Percentiles rank a stretch among this genome's conserved stretches.
These are phyloP conservation scores for Funneliformis caledonium DNA, from an alignment of 371 early-diverging fungal species.

Conservation along the genomic window DNA sequence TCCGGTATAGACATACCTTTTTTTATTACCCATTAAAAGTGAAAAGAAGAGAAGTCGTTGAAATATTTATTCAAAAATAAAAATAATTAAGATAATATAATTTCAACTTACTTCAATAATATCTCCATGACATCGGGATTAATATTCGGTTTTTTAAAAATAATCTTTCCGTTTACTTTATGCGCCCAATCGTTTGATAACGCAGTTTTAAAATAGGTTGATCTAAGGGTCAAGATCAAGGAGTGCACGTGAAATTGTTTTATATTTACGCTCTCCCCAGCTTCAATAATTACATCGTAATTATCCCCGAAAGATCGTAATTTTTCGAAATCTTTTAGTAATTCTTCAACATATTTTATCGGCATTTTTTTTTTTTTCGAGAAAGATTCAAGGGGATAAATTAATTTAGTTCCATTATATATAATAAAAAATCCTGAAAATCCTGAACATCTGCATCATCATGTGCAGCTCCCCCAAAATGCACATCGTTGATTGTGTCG, in stretches of 20 bases:
- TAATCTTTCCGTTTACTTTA: not conserved
- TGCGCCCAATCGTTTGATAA: constrained; percentile 29
- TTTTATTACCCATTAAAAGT: not conserved
- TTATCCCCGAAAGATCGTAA: not conserved
- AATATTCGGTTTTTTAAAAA: constrained; percentile 40
- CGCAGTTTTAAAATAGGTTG: constrained; percentile 27
- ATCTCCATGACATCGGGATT: constrained; percentile 15
- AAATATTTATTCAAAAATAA: not conserved
- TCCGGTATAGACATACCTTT: not conserved
- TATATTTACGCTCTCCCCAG: not conserved
- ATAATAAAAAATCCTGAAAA: too few relatives aligned
- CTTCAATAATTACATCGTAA: constrained; percentile 36
- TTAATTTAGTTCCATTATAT: too few relatives aligned
- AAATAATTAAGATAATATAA: not conserved
- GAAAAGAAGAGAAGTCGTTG: not conserved
- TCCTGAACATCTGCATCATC: too few relatives aligned
- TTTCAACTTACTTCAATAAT: constrained; percentile 1
- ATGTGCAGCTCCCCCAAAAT: too few relatives aligned
- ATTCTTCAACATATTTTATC: not conserved
- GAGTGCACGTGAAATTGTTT: constrained; percentile 20
- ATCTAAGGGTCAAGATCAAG: not conserved
- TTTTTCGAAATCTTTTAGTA: not conserved
- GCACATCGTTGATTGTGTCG: too few relatives aligned
- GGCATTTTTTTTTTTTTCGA: not conserved
- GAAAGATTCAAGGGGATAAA: too few relatives aligned